Percentiles rank a stretch among this genome's conserved stretches.
Conservation (phyloP, 1,284 basidiomycete genomes). For the Malassezia yamatoensis region DNA sequence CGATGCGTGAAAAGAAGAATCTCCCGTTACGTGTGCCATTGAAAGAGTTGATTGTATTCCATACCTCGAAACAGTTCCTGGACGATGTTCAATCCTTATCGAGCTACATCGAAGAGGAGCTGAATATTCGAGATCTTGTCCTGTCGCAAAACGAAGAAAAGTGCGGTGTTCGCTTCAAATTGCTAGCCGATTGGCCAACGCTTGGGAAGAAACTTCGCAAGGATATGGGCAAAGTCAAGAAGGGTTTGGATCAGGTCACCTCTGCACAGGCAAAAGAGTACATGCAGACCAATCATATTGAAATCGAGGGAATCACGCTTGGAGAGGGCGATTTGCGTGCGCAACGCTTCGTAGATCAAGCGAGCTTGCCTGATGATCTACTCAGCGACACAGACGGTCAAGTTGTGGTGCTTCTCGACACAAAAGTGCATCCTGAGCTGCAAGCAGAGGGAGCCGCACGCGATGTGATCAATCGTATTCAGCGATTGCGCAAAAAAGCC, state of each 20-base stretch:
- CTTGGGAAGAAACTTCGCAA: constrained; percentile 89
- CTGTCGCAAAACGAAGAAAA: constrained; percentile 78
- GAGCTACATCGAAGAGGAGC: constrained; percentile 83
- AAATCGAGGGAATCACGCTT: constrained; percentile 79
- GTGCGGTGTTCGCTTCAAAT: constrained; percentile 82
- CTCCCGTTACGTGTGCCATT: constrained; percentile 65
- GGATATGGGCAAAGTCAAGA: constrained; percentile 81
- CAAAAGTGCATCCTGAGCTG: constrained; percentile 74
- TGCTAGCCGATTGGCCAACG: constrained; percentile 87
- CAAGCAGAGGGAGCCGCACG: constrained; percentile 78
- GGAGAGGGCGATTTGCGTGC: constrained; percentile 80
- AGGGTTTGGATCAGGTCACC: constrained; percentile 67
- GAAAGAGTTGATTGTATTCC: constrained; percentile 87
- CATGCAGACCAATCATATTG: constrained; percentile 64
- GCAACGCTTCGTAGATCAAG: constrained; percentile 71
- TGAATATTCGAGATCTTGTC: constrained; percentile 81
- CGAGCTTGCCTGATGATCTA: constrained; percentile 53
- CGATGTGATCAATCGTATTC: constrained; percentile 84
- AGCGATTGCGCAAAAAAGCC: constrained; percentile 90
- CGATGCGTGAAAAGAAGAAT: constrained; percentile 76
- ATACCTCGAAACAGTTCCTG: constrained; percentile 73
- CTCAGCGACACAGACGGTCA: constrained; percentile 86
- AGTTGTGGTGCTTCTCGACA: constrained; percentile 83
- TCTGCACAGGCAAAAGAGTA: constrained; percentile 78
- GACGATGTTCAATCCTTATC: constrained; percentile 75